Evolutionary conservation across 2,329 filamentous ascomycete species (phyloP).

Genomic region (Cladorrhinum sp.): DNA sequence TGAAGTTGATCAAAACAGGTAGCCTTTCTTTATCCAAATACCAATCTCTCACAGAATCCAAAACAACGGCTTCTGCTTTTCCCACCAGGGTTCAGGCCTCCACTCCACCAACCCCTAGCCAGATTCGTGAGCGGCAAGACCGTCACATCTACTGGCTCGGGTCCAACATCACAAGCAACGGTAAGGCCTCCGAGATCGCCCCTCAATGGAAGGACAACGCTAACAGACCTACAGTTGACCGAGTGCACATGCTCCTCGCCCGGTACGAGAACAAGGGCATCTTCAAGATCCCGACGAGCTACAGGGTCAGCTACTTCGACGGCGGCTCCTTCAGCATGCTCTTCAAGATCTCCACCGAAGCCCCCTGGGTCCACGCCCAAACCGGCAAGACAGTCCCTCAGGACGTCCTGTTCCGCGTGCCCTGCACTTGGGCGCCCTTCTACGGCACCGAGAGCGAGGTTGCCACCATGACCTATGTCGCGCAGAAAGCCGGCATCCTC

Average conservation of each 20-base stretch:
- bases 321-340: not conserved
- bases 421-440: not conserved
- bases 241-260: not conserved
- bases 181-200: not conserved
- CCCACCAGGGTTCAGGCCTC: not conserved
- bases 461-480: not conserved
- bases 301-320: not conserved
- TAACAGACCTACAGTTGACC: not conserved
- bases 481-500: not conserved
- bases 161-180: not conserved
- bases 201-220: not conserved
- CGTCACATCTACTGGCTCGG: not conserved
- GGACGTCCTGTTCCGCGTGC: not conserved
- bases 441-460: conserved; percentile 5
- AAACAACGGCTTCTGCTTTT: not conserved
- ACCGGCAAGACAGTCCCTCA: not conserved
- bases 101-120: not conserved
- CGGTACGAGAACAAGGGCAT: not conserved
- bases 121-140: not conserved
- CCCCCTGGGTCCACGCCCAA: not conserved
- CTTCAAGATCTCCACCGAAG: not conserved
- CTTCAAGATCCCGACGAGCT: not conserved
- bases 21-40: too few relatives aligned
- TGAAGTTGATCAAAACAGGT: too few relatives aligned
- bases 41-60: not conserved